Evolutionary conservation across 2,329 filamentous ascomycete species (phyloP), one percentile per base, ranked within the genome.

Genomic region (Ilyonectria robusta): DNA sequence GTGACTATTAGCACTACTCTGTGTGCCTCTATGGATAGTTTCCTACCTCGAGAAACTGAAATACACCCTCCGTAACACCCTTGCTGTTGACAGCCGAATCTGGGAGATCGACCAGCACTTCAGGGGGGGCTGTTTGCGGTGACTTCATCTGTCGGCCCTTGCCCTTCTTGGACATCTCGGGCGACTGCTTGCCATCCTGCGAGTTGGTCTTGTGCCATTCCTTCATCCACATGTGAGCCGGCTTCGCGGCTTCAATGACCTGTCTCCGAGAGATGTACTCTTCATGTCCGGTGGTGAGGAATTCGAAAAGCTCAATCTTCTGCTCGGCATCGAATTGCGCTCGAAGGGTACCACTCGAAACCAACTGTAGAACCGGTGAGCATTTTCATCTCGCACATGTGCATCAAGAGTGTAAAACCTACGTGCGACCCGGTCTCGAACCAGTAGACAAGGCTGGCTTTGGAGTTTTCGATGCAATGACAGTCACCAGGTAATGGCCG

Each of bases 381-480:
- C 53, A 59, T 37, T 6, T 48, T 19, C 19, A 47, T 8, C 21
- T 11, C 17, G 23, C 21, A 37, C n/a, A 9, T 35, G 48, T 11
- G 23, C n/a, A 44, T 6, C 21, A 15, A 42, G 8, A 33, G 11
- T 9, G 19, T n/a, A 17, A n/a, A 42, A 53, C 89, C 81, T 85
- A 95, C 93, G 78, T 96, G 94, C 67, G 92, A 93, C 59, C 92
- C 92, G 69, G 92, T 94, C 58, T 93, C 89, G 76, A 95, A 98
- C 89, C 93, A 97, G 78, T 97, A 97, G 6, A 96, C 92, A 64
- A 98, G 89, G 75, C 90, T 96, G 29, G 94, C 91, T 75, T 90
- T 93, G 26, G 84, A 83, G 76, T 93, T 94, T 73, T 94, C 92
- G 23, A 98, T 91, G 72, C 91, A 91, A 75, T 93, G 90, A 51